Percentiles rank a stretch among this genome's conserved stretches.
Conservation (phyloP, 2,329 filamentous ascomycete species). For the Sclerotinia trifoliorum region DNA sequence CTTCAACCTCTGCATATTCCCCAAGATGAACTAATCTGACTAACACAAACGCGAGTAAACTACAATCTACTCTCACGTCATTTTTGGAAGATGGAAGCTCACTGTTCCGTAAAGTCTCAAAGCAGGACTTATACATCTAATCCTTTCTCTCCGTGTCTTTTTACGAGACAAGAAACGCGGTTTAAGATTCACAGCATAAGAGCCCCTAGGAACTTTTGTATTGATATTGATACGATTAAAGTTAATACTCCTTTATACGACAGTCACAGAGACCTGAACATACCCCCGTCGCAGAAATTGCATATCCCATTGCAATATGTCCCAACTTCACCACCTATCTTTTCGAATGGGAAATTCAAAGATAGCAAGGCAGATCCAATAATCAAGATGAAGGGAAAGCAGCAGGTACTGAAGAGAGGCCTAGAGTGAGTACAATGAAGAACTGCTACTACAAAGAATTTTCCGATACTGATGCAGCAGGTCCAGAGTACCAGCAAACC, state of each 20-base stretch:
- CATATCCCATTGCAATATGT: not conserved
- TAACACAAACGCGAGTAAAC: not conserved
- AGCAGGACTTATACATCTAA: not conserved
- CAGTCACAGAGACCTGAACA: not conserved
- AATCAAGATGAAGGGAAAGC: not conserved
- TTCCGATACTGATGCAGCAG: conserved; percentile 26
- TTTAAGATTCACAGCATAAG: not conserved
- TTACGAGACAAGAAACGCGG: not conserved
- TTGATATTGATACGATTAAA: conserved; percentile 1
- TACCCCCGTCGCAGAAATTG: not conserved
- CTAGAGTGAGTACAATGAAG: not conserved
- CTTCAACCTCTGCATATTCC: not conserved
- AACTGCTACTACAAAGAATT: not conserved
- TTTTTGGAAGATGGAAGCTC: not conserved
- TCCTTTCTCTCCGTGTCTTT: not conserved
- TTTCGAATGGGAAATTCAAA: not conserved
- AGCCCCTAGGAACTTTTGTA: not conserved
- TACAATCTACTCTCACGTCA: not conserved
- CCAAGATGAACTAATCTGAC: not conserved
- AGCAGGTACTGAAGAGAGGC: not conserved
- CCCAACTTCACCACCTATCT: not conserved
- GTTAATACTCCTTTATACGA: conserved; percentile 24
- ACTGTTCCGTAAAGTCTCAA: not conserved
- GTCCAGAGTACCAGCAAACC: conserved; percentile 23
- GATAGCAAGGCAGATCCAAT: not conserved